phyloP scores from a whole-genome alignment of 306 rosid genomes.

The Begonia loranthoides region DNA sequence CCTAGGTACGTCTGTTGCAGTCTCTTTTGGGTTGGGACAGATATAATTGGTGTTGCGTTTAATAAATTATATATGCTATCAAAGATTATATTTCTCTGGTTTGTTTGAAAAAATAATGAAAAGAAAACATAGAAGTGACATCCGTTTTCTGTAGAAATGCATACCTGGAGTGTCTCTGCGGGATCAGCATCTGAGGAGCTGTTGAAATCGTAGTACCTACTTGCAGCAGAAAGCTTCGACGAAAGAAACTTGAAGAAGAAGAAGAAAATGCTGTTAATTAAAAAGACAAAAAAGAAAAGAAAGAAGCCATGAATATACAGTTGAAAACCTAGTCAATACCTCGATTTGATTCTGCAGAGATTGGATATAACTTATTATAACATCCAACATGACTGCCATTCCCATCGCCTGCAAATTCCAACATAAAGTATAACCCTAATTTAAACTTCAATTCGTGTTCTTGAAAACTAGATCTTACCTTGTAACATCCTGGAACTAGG shows the following conservation, averaged over 20 bases:
- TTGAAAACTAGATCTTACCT: constrained; percentile 16
- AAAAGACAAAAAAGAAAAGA: neutral
- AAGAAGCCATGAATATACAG: too few relatives aligned
- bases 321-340: constrained; percentile 16
- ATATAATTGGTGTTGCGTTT: too few relatives aligned
- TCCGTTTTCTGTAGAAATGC: neutral
- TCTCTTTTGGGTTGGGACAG: too few relatives aligned
- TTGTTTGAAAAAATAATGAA: too few relatives aligned
- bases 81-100: too few relatives aligned
- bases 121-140: too few relatives aligned
- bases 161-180: constrained; percentile 28
- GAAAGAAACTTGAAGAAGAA: constrained; percentile 35
- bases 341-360: constrained; percentile 54
- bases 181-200: constrained; percentile 13
- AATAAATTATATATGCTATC: too few relatives aligned
- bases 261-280: neutral
- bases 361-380: constrained; percentile 47
- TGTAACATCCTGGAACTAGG: constrained; percentile 55
- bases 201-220: constrained; percentile 31
- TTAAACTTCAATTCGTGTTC: neutral
- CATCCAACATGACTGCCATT: constrained; percentile 65
- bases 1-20: too few relatives aligned
- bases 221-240: constrained; percentile 56
- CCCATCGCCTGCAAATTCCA: constrained; percentile 46
- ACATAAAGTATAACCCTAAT: neutral